These are phyloP conservation scores for Chlorokybus atmophyticus DNA, from an alignment of 139 green algal species.

Conservation along the genomic window DNA sequence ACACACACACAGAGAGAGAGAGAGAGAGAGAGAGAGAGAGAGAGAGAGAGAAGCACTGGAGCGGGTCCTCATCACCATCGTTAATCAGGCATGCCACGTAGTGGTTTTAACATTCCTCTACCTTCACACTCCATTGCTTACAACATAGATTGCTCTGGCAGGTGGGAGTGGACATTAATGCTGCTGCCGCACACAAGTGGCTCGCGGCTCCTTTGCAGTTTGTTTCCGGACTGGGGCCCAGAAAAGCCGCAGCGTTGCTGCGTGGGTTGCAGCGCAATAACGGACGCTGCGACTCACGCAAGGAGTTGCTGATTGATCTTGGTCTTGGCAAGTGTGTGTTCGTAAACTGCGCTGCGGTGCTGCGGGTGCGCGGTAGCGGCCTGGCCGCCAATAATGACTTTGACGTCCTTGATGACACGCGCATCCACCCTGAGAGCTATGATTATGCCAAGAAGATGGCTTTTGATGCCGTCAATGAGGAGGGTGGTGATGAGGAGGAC, in stretches of 20 bases:
- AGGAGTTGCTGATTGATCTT: not conserved
- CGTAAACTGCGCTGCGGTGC: constrained; percentile 51
- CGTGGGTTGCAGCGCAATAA: constrained; percentile 31
- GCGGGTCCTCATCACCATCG: constrained; percentile 35
- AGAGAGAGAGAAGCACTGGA: no score
- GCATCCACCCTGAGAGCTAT: constrained; percentile 60
- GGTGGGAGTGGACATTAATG: constrained; percentile 74
- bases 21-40: no score
- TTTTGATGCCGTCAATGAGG: not conserved
- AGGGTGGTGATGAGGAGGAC: constrained; percentile 7
- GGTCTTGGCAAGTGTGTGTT: constrained; percentile 1
- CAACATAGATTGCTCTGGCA: constrained; percentile 27
- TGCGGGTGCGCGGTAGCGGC: constrained; percentile 41
- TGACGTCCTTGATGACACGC: constrained; percentile 59
- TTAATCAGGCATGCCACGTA: constrained; percentile 49
- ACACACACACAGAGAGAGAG: no score
- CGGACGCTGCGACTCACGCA: not conserved
- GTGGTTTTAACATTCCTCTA: no score
- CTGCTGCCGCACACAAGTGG: constrained; percentile 52
- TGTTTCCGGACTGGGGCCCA: constrained; percentile 67
- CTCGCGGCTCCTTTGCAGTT: constrained; percentile 55
- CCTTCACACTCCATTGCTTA: no score
- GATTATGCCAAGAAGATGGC: constrained; percentile 24
- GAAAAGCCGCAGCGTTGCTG: constrained; percentile 66
- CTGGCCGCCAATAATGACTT: constrained; percentile 44